Conservation (phyloP, 179 eudicot genomes). For the Gypsophila paniculata region DNA sequence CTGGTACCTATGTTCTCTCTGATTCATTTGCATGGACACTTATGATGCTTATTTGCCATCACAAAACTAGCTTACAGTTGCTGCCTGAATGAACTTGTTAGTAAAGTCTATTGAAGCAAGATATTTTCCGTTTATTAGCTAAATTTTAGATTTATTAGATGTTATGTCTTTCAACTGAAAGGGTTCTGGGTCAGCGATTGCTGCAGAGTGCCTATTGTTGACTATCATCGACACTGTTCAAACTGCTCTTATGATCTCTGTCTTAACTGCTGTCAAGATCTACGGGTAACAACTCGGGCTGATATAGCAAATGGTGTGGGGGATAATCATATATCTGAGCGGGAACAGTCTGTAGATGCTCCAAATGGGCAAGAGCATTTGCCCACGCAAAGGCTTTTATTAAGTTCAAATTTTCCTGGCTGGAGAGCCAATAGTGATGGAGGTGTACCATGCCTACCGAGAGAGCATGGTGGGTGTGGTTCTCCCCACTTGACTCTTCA, state of each 20-base stretch:
- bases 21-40: slow-evolving; percentile 14
- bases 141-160: not conserved
- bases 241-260: slow-evolving; percentile 86
- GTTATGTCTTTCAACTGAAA: slow-evolving; percentile 17
- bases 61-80: slow-evolving; percentile 1
- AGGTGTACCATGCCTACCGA: slow-evolving; percentile 77
- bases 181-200: slow-evolving; percentile 56
- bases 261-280: slow-evolving; percentile 91
- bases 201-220: slow-evolving; percentile 89
- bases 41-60: slow-evolving; percentile 1
- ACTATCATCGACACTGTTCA: slow-evolving; percentile 92
- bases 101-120: not conserved
- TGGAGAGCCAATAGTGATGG: slow-evolving; percentile 85
- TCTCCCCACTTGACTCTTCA: slow-evolving; percentile 50
- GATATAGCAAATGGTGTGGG: slow-evolving; percentile 31
- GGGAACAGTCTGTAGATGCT: slow-evolving; percentile 26
- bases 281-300: slow-evolving; percentile 53
- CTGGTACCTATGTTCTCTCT: slow-evolving; percentile 50
- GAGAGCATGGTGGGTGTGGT: slow-evolving; percentile 77
- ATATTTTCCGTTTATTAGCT: slow-evolving; percentile 6
- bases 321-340: slow-evolving; percentile 27
- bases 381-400: slow-evolving; percentile 36
- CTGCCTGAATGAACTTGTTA: not conserved
- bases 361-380: slow-evolving; percentile 32
- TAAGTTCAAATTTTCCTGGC: slow-evolving; percentile 43